Conservation (phyloP, 805 yeast genomes). For the Metschnikowia hibisci region DNA sequence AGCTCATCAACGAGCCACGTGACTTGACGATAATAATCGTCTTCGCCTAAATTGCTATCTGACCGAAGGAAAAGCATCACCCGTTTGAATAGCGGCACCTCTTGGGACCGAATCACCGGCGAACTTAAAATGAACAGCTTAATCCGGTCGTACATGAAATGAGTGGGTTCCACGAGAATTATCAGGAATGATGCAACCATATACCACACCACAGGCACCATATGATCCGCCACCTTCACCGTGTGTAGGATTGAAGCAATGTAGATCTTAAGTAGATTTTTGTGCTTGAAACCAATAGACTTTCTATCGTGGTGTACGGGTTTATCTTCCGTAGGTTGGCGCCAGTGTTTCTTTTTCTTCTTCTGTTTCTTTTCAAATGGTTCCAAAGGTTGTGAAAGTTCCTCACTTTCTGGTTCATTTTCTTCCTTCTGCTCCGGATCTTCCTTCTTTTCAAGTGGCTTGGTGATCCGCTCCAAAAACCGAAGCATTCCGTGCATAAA, state of each 20-base stretch:
- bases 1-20: conserved; percentile 62
- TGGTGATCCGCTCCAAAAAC: conserved; percentile 3
- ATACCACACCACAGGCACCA: conserved; percentile 37
- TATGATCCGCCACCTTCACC: conserved; percentile 18
- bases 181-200: conserved; percentile 54
- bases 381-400: too few species aligned
- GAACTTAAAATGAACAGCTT: conserved; percentile 61
- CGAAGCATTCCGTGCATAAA: conserved; percentile 44
- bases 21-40: conserved; percentile 54
- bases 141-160: conserved; percentile 67
- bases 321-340: background rate
- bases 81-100: conserved; percentile 44
- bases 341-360: background rate
- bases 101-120: conserved; percentile 40
- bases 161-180: conserved; percentile 65
- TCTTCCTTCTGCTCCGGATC: background rate
- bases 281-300: conserved; percentile 47
- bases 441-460: conserved; percentile 7
- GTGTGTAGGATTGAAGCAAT: conserved; percentile 46
- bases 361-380: background rate
- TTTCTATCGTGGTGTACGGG: conserved; percentile 30
- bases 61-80: conserved; percentile 27
- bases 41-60: conserved; percentile 31
- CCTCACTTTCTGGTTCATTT: background rate
- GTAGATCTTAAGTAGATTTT: conserved; percentile 49